Evolutionary conservation across 2,329 filamentous ascomycete species (phyloP), one percentile per base, ranked within the genome.

Genomic region (Botryotinia narcissicola): DNA sequence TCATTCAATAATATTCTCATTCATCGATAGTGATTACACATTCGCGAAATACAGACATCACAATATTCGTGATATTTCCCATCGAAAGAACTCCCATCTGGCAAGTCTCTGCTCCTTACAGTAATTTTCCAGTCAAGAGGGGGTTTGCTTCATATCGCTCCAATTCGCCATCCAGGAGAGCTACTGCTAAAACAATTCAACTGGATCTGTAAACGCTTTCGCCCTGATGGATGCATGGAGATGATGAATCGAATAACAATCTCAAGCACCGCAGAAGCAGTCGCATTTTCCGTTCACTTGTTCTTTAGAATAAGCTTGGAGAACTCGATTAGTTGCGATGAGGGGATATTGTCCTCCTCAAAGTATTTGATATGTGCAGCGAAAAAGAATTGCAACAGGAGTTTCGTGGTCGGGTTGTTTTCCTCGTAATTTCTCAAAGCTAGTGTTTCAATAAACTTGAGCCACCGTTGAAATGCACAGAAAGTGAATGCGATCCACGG

Each of bases 11-110:
- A 68, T 35, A 80, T 78, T 8, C 78, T 64, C 25, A 67, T 61
- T 76, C 76, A 78, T 42, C 78, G 75, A 69, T 78, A 78, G 44
- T 78, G 63, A 42, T 77, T 78, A 59, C 74, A 78, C 35, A 78
- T 74, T 71, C 77, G 74, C 12, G 75, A 75, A n/a, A 70, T 73
- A 79, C 79, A 79, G 7, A 76, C 18, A 66, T 80, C 77, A 5
- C 51, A 54, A 71, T 78, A 78, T 35, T 57, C n/a, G 37, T 79
- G 76, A 20, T 71, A 74, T 9, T 74, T 59, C 8, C 72, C 74
- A 5, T 75, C 60, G 40, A 73, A 79, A 40, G 74, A 68, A 32
- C 73, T 67, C 18, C 68, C 48, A 7, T 60, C 32, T 12, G 44
- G 57, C 8, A 74, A 70, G 20, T 69, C 42, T 6, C 42, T 44